phyloP scores from a whole-genome alignment of 2,329 filamentous ascomycete genomes.

The Metarhizium brunneum region DNA sequence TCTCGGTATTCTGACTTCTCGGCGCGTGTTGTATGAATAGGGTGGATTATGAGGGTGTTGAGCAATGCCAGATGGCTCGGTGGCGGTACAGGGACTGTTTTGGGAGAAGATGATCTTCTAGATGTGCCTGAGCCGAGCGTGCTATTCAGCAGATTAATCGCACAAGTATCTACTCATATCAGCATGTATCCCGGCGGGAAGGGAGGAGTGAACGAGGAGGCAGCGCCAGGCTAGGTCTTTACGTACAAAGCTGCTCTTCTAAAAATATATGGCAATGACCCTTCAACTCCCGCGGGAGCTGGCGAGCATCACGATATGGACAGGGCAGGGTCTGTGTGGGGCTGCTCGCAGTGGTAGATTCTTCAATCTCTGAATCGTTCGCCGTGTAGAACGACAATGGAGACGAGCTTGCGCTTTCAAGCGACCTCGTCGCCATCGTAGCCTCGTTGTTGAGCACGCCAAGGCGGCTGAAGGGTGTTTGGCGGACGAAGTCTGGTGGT shows the following conservation, averaged over 20 bases:
- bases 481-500: not conserved
- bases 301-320: conserved; percentile 43
- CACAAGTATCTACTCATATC: conserved; percentile 23
- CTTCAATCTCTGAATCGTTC: conserved; percentile 15
- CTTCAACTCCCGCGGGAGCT: conserved; percentile 53
- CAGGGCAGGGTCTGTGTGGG: conserved; percentile 19
- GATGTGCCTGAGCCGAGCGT: conserved; percentile 47
- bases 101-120: conserved; percentile 14
- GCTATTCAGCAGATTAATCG: conserved; percentile 55
- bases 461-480: not conserved
- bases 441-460: not conserved
- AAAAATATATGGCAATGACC: conserved; percentile 63
- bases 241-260: conserved; percentile 62
- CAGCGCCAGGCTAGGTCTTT: conserved; percentile 5
- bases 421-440: conserved; percentile 7
- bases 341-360: conserved; percentile 28
- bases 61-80: conserved; percentile 66
- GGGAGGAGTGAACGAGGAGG: not conserved
- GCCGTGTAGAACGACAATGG: conserved; percentile 27
- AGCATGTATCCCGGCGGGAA: not conserved
- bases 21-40: conserved; percentile 65
- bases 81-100: conserved; percentile 55
- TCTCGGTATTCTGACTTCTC: conserved; percentile 49
- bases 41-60: conserved; percentile 76
- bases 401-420: conserved; percentile 19